phyloP scores from a whole-genome alignment of 75 land plant species.

The Azolla pinnata region DNA sequence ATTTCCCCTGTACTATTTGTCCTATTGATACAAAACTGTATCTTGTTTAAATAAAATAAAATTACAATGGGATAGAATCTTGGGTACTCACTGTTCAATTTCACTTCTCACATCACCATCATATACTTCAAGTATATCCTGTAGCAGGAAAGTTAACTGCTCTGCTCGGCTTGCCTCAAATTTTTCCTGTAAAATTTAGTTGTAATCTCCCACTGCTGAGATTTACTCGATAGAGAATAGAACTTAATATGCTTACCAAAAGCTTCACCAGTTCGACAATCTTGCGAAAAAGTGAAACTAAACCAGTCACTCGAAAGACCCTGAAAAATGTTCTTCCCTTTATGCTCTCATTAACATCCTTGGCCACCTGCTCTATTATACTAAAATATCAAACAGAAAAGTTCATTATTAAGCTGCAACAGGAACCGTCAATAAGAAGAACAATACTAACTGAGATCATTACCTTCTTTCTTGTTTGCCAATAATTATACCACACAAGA shows the following conservation, averaged over 20 bases:
- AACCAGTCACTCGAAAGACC: constrained; percentile 13
- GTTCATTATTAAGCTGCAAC: no score
- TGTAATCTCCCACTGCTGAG: not conserved
- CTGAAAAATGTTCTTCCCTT: constrained; percentile 6
- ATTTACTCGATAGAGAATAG: not conserved
- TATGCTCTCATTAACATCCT: constrained; percentile 18
- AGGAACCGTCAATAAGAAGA: no score
- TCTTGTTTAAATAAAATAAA: not conserved
- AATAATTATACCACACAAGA: constrained; percentile 41
- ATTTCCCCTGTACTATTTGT: not conserved
- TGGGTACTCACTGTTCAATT: not conserved
- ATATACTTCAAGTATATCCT: constrained; percentile 82
- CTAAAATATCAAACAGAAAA: no score
- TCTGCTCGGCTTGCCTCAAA: constrained; percentile 49
- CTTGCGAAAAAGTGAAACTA: constrained; percentile 17
- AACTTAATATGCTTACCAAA: constrained; percentile 10
- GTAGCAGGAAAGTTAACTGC: constrained; percentile 63
- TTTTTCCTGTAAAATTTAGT: no score
- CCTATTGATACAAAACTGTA: not conserved
- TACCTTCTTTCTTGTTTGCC: constrained; percentile 53
- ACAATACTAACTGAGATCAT: no score
- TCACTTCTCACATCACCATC: not conserved
- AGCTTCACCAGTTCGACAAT: constrained; percentile 16
- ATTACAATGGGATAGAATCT: not conserved
- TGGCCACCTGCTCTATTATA: constrained; percentile 18